Evolutionary conservation across 176 grass and related monocot genomes (phyloP).

Genomic region (Ensete glaucum): DNA sequence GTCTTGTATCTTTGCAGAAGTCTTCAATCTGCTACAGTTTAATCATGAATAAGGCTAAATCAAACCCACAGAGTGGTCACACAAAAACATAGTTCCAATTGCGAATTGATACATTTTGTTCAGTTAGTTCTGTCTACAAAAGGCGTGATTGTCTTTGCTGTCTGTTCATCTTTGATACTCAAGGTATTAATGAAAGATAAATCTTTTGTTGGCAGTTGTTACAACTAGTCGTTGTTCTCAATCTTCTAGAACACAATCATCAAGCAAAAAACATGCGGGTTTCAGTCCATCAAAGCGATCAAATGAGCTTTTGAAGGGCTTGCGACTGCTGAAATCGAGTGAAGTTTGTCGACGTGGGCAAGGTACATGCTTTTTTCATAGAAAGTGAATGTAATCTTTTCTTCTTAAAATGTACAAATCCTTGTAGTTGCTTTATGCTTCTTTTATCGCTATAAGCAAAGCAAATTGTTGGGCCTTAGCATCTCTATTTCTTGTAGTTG

Average conservation of each 20-base stretch:
- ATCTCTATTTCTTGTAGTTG: conserved; percentile 29
- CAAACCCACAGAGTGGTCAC: too few relatives aligned
- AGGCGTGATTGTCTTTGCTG: too few relatives aligned
- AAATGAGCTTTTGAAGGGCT: conserved; percentile 5
- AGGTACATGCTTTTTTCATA: conserved; percentile 29
- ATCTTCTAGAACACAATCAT: conserved; percentile 6
- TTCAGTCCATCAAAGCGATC: conserved; percentile 10
- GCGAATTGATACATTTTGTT: too few relatives aligned
- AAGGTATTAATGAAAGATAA: background rate
- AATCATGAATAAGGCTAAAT: too few relatives aligned
- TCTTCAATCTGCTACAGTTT: too few relatives aligned
- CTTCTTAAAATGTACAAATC: background rate
- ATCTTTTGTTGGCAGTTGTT: background rate
- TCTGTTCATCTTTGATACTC: background rate
- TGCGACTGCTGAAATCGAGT: conserved; percentile 12
- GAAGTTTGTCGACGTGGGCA: conserved; percentile 27
- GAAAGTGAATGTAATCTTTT: background rate
- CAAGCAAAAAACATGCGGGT: conserved; percentile 10
- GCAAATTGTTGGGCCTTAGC: too few relatives aligned
- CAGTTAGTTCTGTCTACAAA: too few relatives aligned
- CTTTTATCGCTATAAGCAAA: conserved; percentile 4
- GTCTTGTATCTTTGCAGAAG: too few relatives aligned
- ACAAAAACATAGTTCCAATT: too few relatives aligned
- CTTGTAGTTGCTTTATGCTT: conserved; percentile 18
- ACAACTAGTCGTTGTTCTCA: background rate